phyloP scores from a whole-genome alignment of 495 filamentous ascomycete species.

The Penicillium longicatenatum region DNA sequence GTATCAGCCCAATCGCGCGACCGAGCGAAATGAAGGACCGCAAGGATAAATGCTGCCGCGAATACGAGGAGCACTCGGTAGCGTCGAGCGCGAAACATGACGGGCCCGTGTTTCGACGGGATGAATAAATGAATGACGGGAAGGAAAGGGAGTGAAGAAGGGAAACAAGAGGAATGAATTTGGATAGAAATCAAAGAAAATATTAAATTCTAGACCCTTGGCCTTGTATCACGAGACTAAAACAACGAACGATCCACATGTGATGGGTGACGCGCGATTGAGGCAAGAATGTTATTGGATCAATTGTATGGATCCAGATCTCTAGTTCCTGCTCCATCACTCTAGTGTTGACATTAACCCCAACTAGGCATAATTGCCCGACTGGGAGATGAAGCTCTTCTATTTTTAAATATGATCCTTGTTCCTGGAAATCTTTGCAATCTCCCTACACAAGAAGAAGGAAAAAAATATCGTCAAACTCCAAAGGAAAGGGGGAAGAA shows the following conservation, averaged over 20 bases:
- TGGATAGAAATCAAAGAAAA: not conserved
- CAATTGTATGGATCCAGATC: not conserved
- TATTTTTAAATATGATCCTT: not conserved
- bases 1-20: conserved; percentile 36
- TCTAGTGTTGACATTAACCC: not conserved
- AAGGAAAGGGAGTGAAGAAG: not conserved
- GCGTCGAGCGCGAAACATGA: conserved; percentile 75
- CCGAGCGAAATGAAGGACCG: conserved; percentile 63
- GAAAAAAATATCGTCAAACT: not conserved
- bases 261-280: conserved; percentile 11
- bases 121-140: not conserved
- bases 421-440: not conserved
- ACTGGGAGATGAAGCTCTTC: not conserved
- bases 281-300: not conserved
- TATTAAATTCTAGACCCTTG: not conserved
- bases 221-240: conserved; percentile 17
- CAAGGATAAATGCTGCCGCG: conserved; percentile 62
- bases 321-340: not conserved
- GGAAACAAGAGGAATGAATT: not conserved
- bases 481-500: not conserved
- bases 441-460: not conserved
- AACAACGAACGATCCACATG: conserved; percentile 20
- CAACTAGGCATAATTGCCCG: not conserved
- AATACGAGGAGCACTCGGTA: conserved; percentile 75
- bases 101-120: conserved; percentile 15